Conservation (phyloP, 2,329 filamentous ascomycete genomes). For the Penicillium occitanis region DNA sequence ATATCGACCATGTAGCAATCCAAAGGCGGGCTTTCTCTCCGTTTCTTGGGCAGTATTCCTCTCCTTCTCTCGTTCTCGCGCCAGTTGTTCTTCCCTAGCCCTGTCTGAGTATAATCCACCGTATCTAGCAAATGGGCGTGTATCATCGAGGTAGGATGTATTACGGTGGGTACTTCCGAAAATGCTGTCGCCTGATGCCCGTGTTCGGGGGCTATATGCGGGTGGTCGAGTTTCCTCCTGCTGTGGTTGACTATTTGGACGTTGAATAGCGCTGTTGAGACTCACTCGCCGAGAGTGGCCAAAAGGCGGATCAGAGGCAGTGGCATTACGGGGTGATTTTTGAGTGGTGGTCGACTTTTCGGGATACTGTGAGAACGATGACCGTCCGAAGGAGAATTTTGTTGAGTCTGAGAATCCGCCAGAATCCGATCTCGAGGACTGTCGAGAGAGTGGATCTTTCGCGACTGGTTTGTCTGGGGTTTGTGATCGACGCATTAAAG, state of each 20-base stretch:
- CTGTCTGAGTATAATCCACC: slow-evolving; percentile 37
- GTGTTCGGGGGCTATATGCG: slow-evolving; percentile 38
- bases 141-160: slow-evolving; percentile 34
- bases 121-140: slow-evolving; percentile 35
- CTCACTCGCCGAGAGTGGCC: slow-evolving; percentile 44
- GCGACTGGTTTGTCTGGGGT: slow-evolving; percentile 69
- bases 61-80: slow-evolving; percentile 40
- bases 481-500: slow-evolving; percentile 64
- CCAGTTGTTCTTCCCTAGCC: slow-evolving; percentile 36
- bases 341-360: slow-evolving; percentile 38
- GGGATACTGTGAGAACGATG: slow-evolving; percentile 35
- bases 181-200: slow-evolving; percentile 29
- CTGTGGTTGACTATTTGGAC: slow-evolving; percentile 45
- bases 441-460: slow-evolving; percentile 41
- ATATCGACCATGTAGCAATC: slow-evolving; percentile 32
- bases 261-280: slow-evolving; percentile 43
- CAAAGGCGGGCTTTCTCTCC: slow-evolving; percentile 29
- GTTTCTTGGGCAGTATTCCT: slow-evolving; percentile 31
- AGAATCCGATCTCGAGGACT: slow-evolving; percentile 41
- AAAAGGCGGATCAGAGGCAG: slow-evolving; percentile 36
- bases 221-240: slow-evolving; percentile 38
- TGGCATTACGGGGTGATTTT: slow-evolving; percentile 34
- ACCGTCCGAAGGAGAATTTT: slow-evolving; percentile 35
- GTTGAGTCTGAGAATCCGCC: slow-evolving; percentile 36
- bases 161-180: slow-evolving; percentile 29